A percentile compares a stretch with the other conserved stretches of the same genome.
Conservation (phyloP, 352 stramenopile species). For the Salisapilia sapeloensis region DNA sequence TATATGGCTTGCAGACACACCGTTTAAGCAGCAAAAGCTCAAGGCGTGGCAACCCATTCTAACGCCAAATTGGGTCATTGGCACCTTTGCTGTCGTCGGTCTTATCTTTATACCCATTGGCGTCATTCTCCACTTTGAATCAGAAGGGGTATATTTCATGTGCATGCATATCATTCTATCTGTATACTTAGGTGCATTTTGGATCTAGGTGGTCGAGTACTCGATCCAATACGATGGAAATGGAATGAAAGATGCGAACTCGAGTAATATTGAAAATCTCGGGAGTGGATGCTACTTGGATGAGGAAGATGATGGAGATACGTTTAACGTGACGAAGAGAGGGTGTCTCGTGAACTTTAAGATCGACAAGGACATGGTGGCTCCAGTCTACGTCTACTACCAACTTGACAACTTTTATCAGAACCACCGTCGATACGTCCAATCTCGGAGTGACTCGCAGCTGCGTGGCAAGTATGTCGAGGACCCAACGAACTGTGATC, state of each 20-base stretch:
- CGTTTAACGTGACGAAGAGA: conserved; percentile 32
- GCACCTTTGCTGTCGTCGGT: conserved; percentile 85
- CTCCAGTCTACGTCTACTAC: conserved; percentile 97
- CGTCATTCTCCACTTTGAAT: conserved; percentile 75
- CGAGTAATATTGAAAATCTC: conserved; percentile 38
- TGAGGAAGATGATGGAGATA: conserved; percentile 37
- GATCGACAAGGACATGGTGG: conserved; percentile 87
- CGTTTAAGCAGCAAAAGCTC: conserved; percentile 82
- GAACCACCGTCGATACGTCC: conserved; percentile 93
- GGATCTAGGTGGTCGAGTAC: conserved; percentile 71
- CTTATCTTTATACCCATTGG: conserved; percentile 92
- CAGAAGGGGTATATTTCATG: conserved; percentile 45
- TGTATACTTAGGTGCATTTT: conserved; percentile 2
- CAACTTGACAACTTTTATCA: conserved; percentile 99
- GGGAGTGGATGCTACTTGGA: conserved; percentile 42
- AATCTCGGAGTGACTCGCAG: conserved; percentile 83
- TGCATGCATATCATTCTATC: conserved; percentile 1
- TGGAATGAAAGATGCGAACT: conserved; percentile 13
- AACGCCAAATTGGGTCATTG: conserved; percentile 92
- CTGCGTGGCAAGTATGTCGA: conserved; percentile 49
- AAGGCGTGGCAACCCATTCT: conserved; percentile 95
- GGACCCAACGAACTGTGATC: conserved; percentile 65
- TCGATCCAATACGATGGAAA: conserved; percentile 80
- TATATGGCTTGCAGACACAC: conserved; percentile 31
- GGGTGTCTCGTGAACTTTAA: conserved; percentile 77